phyloP scores from a whole-genome alignment of 768 basidiomycete species.

The Coprinopsis sp. region DNA sequence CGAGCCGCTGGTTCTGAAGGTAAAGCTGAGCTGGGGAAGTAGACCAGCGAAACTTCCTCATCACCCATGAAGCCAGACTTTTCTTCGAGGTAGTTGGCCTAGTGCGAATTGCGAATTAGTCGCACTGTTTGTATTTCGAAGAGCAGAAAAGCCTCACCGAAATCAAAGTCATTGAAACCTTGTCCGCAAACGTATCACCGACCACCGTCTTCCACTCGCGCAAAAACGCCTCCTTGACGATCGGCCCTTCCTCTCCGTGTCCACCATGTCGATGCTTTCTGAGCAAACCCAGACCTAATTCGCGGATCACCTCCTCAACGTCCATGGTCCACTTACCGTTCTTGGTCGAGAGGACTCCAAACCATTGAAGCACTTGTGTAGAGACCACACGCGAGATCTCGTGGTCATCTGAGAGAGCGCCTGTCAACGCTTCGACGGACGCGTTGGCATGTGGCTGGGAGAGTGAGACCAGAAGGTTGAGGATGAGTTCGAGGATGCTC shows the following conservation, averaged over 20 bases:
- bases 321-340: constrained; percentile 66
- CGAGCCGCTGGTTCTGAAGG: constrained; percentile 75
- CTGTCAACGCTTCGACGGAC: constrained; percentile 53
- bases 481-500: constrained; percentile 67
- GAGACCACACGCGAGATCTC: constrained; percentile 61
- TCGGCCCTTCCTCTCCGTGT: constrained; percentile 63
- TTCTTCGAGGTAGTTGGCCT: constrained; percentile 74
- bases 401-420: constrained; percentile 65
- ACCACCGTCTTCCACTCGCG: constrained; percentile 66
- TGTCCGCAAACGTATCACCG: constrained; percentile 69
- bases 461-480: constrained; percentile 68
- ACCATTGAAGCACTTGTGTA: constrained; percentile 76
- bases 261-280: no score
- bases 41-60: constrained; percentile 50
- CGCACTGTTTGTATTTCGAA: not conserved
- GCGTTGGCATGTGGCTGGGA: constrained; percentile 49
- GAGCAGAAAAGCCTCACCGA: constrained; percentile 37
- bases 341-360: constrained; percentile 52
- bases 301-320: constrained; percentile 52
- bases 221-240: constrained; percentile 53
- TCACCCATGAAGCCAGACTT: constrained; percentile 29
- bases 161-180: constrained; percentile 63
- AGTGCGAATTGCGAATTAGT: constrained; percentile 5
- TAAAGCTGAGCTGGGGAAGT: constrained; percentile 72
- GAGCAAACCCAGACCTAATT: constrained; percentile 76